Percentiles rank a stretch among this genome's conserved stretches.
Conservation (phyloP, 106 monocot species). For the Dendrobium huoshanense region DNA sequence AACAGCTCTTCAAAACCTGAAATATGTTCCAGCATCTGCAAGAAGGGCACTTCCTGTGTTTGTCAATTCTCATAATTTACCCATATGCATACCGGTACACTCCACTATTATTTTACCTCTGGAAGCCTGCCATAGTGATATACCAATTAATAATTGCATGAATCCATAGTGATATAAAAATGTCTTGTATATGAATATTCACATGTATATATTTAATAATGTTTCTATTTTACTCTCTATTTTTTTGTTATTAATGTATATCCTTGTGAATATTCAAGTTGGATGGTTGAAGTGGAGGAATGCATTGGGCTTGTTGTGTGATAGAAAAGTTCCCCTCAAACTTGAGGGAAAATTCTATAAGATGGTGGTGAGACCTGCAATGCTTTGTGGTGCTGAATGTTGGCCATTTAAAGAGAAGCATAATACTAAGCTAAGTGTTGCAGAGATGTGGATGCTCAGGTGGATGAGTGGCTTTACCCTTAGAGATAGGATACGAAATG, state of each 20-base stretch:
- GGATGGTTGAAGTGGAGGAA: no score
- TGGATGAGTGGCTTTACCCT: no score
- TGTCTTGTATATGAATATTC: not conserved
- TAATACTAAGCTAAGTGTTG: no score
- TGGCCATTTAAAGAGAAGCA: no score
- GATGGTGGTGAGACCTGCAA: no score
- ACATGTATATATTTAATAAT: not conserved
- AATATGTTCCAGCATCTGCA: slow-evolving; percentile 59
- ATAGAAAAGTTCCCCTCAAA: no score
- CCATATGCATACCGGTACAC: slow-evolving; percentile 69
- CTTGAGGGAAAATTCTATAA: no score
- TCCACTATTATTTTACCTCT: not conserved
- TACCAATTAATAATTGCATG: not conserved
- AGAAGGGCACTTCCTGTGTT: slow-evolving; percentile 73
- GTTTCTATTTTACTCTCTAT: no score
- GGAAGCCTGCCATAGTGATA: not conserved
- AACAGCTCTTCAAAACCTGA: slow-evolving; percentile 49
- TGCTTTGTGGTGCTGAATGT: no score
- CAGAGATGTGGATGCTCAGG: no score
- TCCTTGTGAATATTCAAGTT: not conserved
- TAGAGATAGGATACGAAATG: no score
- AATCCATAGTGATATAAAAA: not conserved
- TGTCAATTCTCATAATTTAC: slow-evolving; percentile 45
- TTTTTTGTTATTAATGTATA: not conserved
- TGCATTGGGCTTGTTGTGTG: no score